Evolutionary conservation across 2,329 filamentous ascomycete species (phyloP), one percentile per base, ranked within the genome.

Genomic region (Fusarium pseudograminearum): DNA sequence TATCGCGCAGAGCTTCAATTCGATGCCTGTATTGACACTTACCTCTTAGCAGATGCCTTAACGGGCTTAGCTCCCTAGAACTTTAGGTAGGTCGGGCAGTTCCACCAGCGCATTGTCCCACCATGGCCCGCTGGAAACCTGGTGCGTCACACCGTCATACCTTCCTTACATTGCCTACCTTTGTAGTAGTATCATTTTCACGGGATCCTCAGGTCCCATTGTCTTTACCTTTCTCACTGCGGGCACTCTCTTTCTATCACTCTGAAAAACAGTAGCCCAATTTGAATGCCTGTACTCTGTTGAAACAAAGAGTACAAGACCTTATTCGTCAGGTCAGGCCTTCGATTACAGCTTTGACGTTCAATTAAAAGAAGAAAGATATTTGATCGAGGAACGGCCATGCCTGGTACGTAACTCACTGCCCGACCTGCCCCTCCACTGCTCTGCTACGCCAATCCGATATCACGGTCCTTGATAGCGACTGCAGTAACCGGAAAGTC

Each of bases 341-440:
- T 52, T 36, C 10, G n/a, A 26, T 22, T 18, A 7, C 8, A 52
- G n/a, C 20, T n/a, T 30, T 52, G 34, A 52, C 28, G n/a, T 46
- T 46, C 18, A 28, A 31, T 31, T 22, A 20, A 46, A 46, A 31
- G 18, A 36, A 45, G 38, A 38, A 20, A 34, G 41, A 40, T 56
- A 38, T 33, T 30, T 30, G 33, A 42, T 36, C 41, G 48, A 57
- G 56, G 58, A 40, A 63, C 63, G 56, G 57, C 48, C 58, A 73
- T 73, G 72, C 45, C 70, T 65, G 72, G 72, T 73, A 73, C 55
- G 72, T 71, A 67, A 57, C 40, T 40, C 47, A 33, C 41, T 36
- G 53, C 61, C 59, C 42, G 31, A 56, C 53, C 47, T 67, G 45
- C 61, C 66, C 53, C 70, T 73, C 59, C 54, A 70, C 53, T 50